Percentiles rank a stretch among this genome's conserved stretches.
These are phyloP conservation scores for Tilletia indica DNA, from an alignment of 1,284 basidiomycete species.

Conservation along the genomic window DNA sequence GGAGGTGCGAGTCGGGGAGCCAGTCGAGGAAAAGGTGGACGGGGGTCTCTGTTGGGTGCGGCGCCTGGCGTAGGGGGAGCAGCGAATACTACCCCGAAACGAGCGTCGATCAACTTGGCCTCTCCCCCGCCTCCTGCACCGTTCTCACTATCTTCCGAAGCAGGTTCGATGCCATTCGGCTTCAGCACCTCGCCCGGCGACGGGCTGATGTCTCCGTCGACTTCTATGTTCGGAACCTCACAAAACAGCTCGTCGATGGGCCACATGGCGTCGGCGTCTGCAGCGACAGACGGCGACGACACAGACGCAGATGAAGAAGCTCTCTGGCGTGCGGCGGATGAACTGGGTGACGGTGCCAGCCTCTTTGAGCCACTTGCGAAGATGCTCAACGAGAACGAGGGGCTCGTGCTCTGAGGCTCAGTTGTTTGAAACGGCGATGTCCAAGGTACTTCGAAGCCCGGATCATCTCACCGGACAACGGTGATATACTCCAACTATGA, in stretches of 20 bases:
- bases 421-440: too few relatives aligned
- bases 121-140: not conserved
- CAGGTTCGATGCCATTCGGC: not conserved
- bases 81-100: conserved; percentile 13
- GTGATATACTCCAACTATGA: too few relatives aligned
- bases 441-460: too few relatives aligned
- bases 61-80: not conserved
- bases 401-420: not conserved
- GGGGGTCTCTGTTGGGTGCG: not conserved
- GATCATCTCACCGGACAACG: too few relatives aligned
- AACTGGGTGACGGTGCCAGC: not conserved
- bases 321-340: not conserved
- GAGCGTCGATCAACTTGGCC: not conserved
- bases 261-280: not conserved
- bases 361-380: conserved; percentile 8
- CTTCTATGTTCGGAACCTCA: not conserved
- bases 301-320: not conserved
- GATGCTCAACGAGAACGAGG: conserved; percentile 15
- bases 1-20: not conserved
- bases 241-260: not conserved
- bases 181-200: not conserved
- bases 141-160: not conserved
- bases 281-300: not conserved
- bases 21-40: not conserved
- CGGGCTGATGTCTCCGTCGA: not conserved